Conservation (phyloP, 2,329 filamentous ascomycete genomes). For the Exophiala calicioides region DNA sequence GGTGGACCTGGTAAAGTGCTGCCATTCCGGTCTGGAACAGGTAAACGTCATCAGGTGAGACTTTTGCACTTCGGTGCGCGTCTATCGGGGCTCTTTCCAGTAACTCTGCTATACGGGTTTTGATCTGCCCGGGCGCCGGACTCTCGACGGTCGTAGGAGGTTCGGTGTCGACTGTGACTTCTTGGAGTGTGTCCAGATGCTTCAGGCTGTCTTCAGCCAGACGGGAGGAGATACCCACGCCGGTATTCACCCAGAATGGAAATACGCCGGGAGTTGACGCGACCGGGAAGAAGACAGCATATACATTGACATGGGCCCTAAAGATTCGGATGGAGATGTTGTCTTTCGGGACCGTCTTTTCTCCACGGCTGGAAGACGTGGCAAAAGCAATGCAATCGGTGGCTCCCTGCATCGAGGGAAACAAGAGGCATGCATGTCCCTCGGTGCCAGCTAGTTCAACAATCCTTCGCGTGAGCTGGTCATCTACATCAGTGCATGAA, state of each 20-base stretch:
- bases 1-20: constrained; percentile 49
- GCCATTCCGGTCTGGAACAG: constrained; percentile 60
- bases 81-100: constrained; percentile 14
- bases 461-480: constrained; percentile 16
- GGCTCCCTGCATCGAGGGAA: constrained; percentile 12
- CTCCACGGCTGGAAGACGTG: constrained; percentile 7
- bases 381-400: constrained; percentile 9
- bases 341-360: constrained; percentile 5
- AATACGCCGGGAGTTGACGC: neutral
- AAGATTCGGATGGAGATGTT: constrained; percentile 13
- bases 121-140: constrained; percentile 6
- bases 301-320: constrained; percentile 2
- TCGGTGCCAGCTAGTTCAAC: constrained; percentile 4
- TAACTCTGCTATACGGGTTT: constrained; percentile 12
- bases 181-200: constrained; percentile 10
- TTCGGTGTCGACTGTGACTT: constrained; percentile 3
- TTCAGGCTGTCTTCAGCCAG: constrained; percentile 18
- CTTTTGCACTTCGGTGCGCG: neutral
- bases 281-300: constrained; percentile 20
- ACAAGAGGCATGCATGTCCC: constrained; percentile 14
- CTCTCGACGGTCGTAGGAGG: neutral
- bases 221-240: constrained; percentile 24
- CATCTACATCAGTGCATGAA: neutral
- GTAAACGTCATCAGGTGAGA: constrained; percentile 47
- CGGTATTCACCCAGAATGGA: constrained; percentile 21